phyloP scores from a whole-genome alignment of 2,329 filamentous ascomycete species.

The Ophiostoma tasmaniense region DNA sequence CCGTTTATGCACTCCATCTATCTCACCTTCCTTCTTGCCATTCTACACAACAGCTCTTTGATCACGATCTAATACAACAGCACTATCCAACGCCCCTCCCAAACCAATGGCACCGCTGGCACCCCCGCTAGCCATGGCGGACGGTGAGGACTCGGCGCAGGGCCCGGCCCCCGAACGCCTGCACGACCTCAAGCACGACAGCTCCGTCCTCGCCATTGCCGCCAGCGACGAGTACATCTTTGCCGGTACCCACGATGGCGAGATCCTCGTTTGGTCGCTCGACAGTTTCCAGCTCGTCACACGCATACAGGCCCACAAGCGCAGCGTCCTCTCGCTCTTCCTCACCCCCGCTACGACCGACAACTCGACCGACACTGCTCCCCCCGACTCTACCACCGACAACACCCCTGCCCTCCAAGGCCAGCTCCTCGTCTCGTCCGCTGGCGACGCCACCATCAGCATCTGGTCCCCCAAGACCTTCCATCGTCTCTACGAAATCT shows the following conservation, averaged over 20 bases:
- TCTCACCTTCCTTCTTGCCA: neutral
- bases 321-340: constrained; percentile 79
- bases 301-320: constrained; percentile 79
- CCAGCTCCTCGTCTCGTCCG: constrained; percentile 75
- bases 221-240: constrained; percentile 77
- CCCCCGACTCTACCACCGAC: constrained; percentile 34
- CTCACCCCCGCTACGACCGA: constrained; percentile 58
- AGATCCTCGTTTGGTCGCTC: constrained; percentile 86
- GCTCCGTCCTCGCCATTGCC: constrained; percentile 73
- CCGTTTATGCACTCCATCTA: no score
- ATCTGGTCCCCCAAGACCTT: constrained; percentile 79
- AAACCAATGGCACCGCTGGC: constrained; percentile 21
- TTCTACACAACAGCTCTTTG: neutral
- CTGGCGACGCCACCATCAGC: constrained; percentile 87
- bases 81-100: neutral
- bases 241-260: constrained; percentile 85
- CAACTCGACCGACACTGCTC: constrained; percentile 28
- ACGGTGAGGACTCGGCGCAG: constrained; percentile 15
- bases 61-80: neutral
- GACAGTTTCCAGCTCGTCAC: constrained; percentile 74
- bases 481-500: constrained; percentile 75
- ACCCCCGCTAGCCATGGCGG: constrained; percentile 16
- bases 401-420: constrained; percentile 43
- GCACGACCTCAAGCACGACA: constrained; percentile 68
- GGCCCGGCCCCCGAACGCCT: constrained; percentile 50